Base-by-base conservation (phyloP, 169 alveolate genomes). In the Amoebophrya sp. region DNA sequence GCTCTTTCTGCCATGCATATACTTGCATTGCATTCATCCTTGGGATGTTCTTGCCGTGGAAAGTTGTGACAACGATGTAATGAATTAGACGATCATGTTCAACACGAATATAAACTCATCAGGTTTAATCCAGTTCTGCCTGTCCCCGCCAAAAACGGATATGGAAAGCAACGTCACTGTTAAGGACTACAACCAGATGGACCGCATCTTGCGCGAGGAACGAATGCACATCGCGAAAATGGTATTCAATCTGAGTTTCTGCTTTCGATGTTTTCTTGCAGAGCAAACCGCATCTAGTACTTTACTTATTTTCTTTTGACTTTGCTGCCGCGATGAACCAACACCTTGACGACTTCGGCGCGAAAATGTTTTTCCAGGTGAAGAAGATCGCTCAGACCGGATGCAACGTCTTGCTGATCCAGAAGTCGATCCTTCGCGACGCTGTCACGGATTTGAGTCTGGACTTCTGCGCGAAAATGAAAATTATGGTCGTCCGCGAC, bases 81-180 rank as follows among this genome's bases (percentile, higher is more conserved):
- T n/a, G n/a, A n/a, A n/a, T n/a, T n/a, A n/a, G n/a, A n/a, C n/a
- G n/a, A n/a, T n/a, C n/a, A n/a, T n/a, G n/a, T n/a, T n/a, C n/a
- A n/a, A n/a, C n/a, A n/a, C 66, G 29, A 12, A 47, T 47, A 7
- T 18, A 47, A 7, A 12, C 32, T 23, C 91, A 0, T 0, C 92
- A 77, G 95, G 96, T 55, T 96, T 99, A 41, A 97, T 99, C 77
- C 99, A 99, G 95, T 98, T 99, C 96, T 98, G 99, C 94, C 97
- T 99, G 32, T 97, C 99, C 0, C 98, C 99, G 41, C 99, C 99
- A 12, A 99, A 99, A 95, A 98, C 99, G 1, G 99, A 99, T 94
- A 97, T 98, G 98, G 99, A 98, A 94, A 98, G 98, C 95, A 97
- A 97, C 93, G 97, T 98, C 77, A n/a, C 77, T 90, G 92, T 93